Evolutionary conservation across 257 asterid genomes (phyloP).

Genomic region (Solanum pinnatisectum): DNA sequence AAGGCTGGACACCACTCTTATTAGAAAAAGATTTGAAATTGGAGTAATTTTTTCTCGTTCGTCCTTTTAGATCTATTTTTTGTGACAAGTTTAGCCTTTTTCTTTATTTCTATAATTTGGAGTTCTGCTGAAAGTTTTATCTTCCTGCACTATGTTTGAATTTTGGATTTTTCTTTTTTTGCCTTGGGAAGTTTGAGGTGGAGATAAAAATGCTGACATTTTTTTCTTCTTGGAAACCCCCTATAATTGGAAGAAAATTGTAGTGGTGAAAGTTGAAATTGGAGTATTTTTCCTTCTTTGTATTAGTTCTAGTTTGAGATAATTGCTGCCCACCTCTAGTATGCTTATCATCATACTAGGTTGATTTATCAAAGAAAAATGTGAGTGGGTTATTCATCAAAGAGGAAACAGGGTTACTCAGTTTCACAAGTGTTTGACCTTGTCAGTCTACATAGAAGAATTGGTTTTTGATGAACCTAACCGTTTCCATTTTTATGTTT

Average conservation of each 20-base stretch:
- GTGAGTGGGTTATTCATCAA: background rate
- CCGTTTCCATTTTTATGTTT: background rate
- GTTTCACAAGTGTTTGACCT: background rate
- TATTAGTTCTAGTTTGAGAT: background rate
- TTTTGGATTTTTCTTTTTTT: background rate
- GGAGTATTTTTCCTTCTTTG: background rate
- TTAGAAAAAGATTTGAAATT: background rate
- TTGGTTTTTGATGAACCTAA: background rate
- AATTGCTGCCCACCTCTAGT: background rate
- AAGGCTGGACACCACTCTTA: background rate
- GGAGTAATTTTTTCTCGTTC: background rate
- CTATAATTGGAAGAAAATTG: too few species aligned
- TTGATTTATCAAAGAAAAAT: background rate
- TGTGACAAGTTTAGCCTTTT: too few species aligned
- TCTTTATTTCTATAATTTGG: too few species aligned
- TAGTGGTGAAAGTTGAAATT: too few species aligned
- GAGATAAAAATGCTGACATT: background rate
- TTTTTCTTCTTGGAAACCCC: background rate
- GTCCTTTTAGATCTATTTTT: too few species aligned
- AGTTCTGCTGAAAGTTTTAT: too few species aligned
- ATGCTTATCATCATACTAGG: background rate
- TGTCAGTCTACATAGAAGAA: background rate
- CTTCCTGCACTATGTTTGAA: background rate
- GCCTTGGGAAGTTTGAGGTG: background rate
- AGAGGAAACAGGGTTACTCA: background rate